These are phyloP conservation scores for Backusella westeae DNA, from an alignment of 192 early-diverging fungal species.

Conservation along the genomic window DNA sequence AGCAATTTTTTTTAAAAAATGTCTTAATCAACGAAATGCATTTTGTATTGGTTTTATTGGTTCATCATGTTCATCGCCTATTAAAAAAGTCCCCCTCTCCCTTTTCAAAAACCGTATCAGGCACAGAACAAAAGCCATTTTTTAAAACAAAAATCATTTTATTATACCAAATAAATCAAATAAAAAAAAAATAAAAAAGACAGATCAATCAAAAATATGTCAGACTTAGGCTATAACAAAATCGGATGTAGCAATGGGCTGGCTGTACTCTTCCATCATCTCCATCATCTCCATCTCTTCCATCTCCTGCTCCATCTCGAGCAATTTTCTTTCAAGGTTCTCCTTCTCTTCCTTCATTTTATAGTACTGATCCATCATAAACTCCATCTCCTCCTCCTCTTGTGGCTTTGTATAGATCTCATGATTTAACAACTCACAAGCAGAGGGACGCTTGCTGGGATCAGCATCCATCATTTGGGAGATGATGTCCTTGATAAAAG, in stretches of 20 bases:
- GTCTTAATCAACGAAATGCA: too few relatives aligned
- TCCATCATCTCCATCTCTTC: not conserved
- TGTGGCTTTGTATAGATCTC: conserved; percentile 44
- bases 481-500: conserved; percentile 67
- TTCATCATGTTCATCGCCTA: too few relatives aligned
- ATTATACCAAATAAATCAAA: not conserved
- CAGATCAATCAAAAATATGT: not conserved
- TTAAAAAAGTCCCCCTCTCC: too few relatives aligned
- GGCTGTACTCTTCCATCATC: not conserved
- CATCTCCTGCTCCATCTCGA: not conserved
- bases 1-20: too few relatives aligned
- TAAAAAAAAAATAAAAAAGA: too few relatives aligned
- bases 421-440: conserved; percentile 67
- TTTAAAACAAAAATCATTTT: not conserved
- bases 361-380: not conserved
- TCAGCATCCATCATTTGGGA: conserved; percentile 75
- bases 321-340: not conserved
- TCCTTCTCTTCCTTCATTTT: not conserved
- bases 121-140: not conserved
- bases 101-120: too few relatives aligned
- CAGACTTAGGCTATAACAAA: not conserved
- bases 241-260: not conserved
- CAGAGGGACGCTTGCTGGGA: conserved; percentile 64
- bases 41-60: too few relatives aligned
- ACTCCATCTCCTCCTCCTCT: not conserved